These are phyloP conservation scores for Irpex sp. DNA, from an alignment of 1,284 basidiomycete species.

Conservation along the genomic window DNA sequence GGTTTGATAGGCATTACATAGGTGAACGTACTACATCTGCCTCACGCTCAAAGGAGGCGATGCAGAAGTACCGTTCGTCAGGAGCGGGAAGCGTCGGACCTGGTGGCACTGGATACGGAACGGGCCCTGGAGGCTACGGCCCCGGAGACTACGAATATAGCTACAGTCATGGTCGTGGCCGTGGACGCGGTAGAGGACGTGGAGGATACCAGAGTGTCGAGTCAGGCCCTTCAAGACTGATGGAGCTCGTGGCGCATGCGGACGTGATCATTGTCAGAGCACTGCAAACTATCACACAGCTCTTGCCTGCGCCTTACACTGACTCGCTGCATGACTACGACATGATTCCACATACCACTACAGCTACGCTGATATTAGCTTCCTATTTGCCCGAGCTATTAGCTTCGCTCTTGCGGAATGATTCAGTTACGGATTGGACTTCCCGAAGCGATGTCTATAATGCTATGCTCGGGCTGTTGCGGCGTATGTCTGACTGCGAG, in stretches of 20 bases:
- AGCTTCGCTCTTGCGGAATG: slow-evolving; percentile 46
- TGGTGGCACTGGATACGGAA: slow-evolving; percentile 49
- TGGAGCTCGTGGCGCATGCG: slow-evolving; percentile 29
- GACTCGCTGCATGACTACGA: slow-evolving; percentile 41
- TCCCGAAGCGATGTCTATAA: slow-evolving; percentile 43
- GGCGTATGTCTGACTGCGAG: slow-evolving; percentile 49
- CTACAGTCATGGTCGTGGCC: slow-evolving; percentile 12
- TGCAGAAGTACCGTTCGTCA: slow-evolving; percentile 23
- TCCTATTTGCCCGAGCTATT: slow-evolving; percentile 47
- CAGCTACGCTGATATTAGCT: slow-evolving; percentile 36
- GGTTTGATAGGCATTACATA: slow-evolving; percentile 43
- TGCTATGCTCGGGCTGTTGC: slow-evolving; percentile 43
- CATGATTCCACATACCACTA: slow-evolving; percentile 44
- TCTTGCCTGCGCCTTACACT: slow-evolving; percentile 44
- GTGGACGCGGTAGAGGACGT: not conserved
- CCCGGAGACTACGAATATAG: not conserved
- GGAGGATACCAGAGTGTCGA: not conserved
- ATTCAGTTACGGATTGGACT: slow-evolving; percentile 53
- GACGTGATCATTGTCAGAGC: slow-evolving; percentile 39
- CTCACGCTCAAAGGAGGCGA: slow-evolving; percentile 32
- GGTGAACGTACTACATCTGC: slow-evolving; percentile 37
- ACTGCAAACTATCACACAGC: slow-evolving; percentile 34
- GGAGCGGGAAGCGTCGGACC: slow-evolving; percentile 36
- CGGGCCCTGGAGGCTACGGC: slow-evolving; percentile 10
- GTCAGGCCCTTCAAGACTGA: not conserved